Percentiles rank a stretch among this genome's conserved stretches.
Evolutionary conservation across 2,329 filamentous ascomycete species (phyloP).

Genomic region (Ophiostoma himal-ulmi): DNA sequence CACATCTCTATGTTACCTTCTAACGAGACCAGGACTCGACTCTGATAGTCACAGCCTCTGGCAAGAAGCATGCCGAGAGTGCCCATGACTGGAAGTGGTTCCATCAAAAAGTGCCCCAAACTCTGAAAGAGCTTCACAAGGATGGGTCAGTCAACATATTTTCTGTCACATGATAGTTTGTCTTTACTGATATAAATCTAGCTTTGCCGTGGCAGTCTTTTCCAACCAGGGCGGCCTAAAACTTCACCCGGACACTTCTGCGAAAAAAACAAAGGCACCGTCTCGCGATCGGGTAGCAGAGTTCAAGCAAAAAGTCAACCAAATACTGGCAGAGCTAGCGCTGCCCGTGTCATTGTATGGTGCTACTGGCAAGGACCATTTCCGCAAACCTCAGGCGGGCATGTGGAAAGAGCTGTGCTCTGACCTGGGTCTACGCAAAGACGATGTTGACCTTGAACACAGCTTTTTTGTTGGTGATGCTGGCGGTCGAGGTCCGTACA

Average conservation of each 20-base stretch:
- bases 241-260: constrained; percentile 54
- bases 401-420: constrained; percentile 70
- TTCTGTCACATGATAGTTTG: neutral
- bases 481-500: constrained; percentile 50
- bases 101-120: constrained; percentile 62
- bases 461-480: constrained; percentile 93
- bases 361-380: constrained; percentile 74
- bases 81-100: constrained; percentile 93
- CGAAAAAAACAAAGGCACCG: constrained; percentile 39
- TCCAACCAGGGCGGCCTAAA: constrained; percentile 85
- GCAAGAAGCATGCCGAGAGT: constrained; percentile 67
- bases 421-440: constrained; percentile 49
- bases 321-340: constrained; percentile 64
- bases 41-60: constrained; percentile 71
- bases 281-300: constrained; percentile 57
- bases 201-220: constrained; percentile 61
- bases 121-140: constrained; percentile 60
- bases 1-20: neutral
- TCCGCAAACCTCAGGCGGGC: constrained; percentile 77
- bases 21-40: constrained; percentile 65
- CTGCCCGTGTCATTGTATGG: constrained; percentile 78
- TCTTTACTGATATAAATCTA: neutral
- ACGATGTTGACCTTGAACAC: constrained; percentile 56
- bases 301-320: constrained; percentile 76
- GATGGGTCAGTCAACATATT: constrained; percentile 51